phyloP scores from a whole-genome alignment of 1,284 basidiomycete species.

The Sanghuangporus sanghuang region DNA sequence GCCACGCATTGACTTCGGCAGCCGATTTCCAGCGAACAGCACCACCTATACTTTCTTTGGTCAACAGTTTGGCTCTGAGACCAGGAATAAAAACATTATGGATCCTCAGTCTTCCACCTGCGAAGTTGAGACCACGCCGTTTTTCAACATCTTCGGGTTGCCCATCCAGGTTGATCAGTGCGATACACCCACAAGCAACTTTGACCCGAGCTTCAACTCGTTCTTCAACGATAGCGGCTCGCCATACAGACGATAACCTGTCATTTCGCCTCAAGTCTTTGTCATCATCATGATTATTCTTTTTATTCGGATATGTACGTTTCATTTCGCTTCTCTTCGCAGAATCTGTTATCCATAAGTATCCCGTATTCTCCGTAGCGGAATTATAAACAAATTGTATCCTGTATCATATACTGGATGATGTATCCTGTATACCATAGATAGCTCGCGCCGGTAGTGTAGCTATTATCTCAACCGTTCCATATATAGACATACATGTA shows the following conservation, averaged over 20 bases:
- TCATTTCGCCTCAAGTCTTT: too few species aligned
- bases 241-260: not conserved
- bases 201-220: not conserved
- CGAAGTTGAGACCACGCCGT: not conserved
- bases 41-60: not conserved
- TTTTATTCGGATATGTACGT: too few species aligned
- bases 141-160: not conserved
- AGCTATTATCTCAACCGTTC: not conserved
- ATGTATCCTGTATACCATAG: not conserved
- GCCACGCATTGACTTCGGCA: not conserved
- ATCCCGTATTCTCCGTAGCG: too few species aligned
- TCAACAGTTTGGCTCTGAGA: not conserved
- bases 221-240: not conserved
- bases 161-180: not conserved
- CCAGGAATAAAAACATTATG: not conserved
- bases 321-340: too few species aligned
- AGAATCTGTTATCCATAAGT: too few species aligned
- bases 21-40: not conserved
- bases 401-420: not conserved
- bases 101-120: not conserved
- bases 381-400: too few species aligned
- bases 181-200: not conserved
- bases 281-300: too few species aligned
- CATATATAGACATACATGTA: not conserved
- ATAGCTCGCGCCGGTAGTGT: not conserved